Evolutionary conservation across 192 early-diverging fungal species (phyloP).

Genomic region (Coemansia sp.): DNA sequence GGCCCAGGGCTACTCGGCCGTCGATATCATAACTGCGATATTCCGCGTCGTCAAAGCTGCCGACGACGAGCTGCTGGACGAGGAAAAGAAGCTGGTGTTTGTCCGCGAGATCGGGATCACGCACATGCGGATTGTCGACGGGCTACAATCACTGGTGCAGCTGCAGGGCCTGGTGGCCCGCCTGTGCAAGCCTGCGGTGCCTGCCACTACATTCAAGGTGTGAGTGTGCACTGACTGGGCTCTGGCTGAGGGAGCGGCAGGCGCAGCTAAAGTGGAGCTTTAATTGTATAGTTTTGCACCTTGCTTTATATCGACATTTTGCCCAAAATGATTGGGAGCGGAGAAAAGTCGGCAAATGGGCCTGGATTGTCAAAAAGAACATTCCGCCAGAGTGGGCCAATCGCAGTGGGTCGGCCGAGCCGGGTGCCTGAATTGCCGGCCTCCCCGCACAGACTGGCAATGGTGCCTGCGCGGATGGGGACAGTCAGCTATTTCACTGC

Average conservation of each 20-base stretch:
- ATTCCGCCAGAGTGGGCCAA: not conserved
- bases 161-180: constrained; percentile 78
- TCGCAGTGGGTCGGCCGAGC: not conserved
- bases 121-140: constrained; percentile 91
- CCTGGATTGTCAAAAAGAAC: not conserved
- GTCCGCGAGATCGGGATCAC: constrained; percentile 90
- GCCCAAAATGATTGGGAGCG: not conserved
- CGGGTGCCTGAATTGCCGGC: not conserved
- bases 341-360: not conserved
- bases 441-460: not conserved
- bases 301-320: too few relatives aligned
- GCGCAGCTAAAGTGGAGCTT: too few relatives aligned
- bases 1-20: constrained; percentile 78
- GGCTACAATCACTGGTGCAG: constrained; percentile 81
- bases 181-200: constrained; percentile 49
- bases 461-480: not conserved
- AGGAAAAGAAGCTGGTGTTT: constrained; percentile 81
- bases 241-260: too few relatives aligned
- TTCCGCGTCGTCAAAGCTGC: constrained; percentile 86
- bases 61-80: constrained; percentile 67
- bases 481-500: not conserved
- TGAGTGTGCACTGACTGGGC: not conserved
- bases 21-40: constrained; percentile 90
- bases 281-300: too few relatives aligned
- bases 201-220: constrained; percentile 20